These are phyloP conservation scores for grape (Vitis vinifera) DNA, from an alignment of 164 flowering plant genomes.

Conservation along the genomic window ASM3070453v1 NC_081822.1:2906001-2906500, in stretches of 20 bases:
- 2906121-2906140: constrained; percentile 65
- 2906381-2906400: constrained; percentile 94
- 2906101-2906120: constrained; percentile 74
- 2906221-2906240: neutral
- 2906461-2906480: constrained; percentile 61
- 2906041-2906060: constrained; percentile 73
- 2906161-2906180: constrained; percentile 97
- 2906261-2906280: neutral
- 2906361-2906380: constrained; percentile 97
- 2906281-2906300: neutral
- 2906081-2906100: constrained; percentile 94
- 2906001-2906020: constrained; percentile 81
- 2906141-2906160: constrained; percentile 99
- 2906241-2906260: neutral
- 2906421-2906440: constrained; percentile 95
- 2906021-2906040: constrained; percentile 89
- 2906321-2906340: constrained; percentile 94
- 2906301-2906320: constrained; percentile 57
- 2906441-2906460: constrained; percentile 91
- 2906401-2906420: constrained; percentile 95
- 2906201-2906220: neutral
- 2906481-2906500: neutral
- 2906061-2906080: constrained; percentile 99
- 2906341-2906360: constrained; percentile 95
- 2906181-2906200: constrained; percentile 32